Evolutionary conservation across 31 red algal genomes (phyloP).

Genomic region (Porphyra umbilicalis): DNA sequence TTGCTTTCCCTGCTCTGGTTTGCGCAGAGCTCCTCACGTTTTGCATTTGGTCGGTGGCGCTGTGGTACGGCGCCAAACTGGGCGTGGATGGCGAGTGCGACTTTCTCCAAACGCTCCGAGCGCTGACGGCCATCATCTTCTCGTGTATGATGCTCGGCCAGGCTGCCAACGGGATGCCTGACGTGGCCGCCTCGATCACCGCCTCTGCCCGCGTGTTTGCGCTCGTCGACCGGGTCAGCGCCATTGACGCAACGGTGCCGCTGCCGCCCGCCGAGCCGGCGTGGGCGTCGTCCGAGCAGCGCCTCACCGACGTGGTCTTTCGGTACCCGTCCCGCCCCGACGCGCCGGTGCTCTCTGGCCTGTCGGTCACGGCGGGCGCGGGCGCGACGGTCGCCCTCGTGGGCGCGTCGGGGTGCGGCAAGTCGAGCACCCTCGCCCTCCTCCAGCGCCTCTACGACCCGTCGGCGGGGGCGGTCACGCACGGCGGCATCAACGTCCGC

Average conservation of each 20-base stretch:
- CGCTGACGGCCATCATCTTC: conserved; percentile 2
- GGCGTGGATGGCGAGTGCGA: background rate
- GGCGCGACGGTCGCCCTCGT: conserved; percentile 88
- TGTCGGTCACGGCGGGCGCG: conserved; percentile 32
- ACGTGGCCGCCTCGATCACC: background rate
- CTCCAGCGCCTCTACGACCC: conserved; percentile 76
- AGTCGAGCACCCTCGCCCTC: conserved; percentile 66
- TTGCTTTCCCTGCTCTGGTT: too few relatives aligned
- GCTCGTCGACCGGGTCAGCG: background rate
- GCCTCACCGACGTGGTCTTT: conserved; percentile 13
- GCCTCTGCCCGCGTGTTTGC: background rate
- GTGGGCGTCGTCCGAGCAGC: background rate
- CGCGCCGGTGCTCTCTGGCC: conserved; percentile 50
- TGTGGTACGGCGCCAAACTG: conserved; percentile 2
- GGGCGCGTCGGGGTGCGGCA: conserved; percentile 84
- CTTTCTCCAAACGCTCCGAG: background rate
- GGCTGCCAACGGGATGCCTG: background rate
- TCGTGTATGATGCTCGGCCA: conserved; percentile 4
- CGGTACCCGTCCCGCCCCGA: conserved; percentile 29
- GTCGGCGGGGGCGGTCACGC: conserved; percentile 17
- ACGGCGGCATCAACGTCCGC: conserved; percentile 40
- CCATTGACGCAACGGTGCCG: conserved; percentile 1
- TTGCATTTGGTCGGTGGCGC: conserved; percentile 3
- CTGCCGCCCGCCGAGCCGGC: background rate
- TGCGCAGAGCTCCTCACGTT: conserved; percentile 1